A percentile compares a stretch with the other conserved stretches of the same genome.
Evolutionary conservation across 345 rosid genomes (phyloP).

Genomic region (Ceriops tagal): DNA sequence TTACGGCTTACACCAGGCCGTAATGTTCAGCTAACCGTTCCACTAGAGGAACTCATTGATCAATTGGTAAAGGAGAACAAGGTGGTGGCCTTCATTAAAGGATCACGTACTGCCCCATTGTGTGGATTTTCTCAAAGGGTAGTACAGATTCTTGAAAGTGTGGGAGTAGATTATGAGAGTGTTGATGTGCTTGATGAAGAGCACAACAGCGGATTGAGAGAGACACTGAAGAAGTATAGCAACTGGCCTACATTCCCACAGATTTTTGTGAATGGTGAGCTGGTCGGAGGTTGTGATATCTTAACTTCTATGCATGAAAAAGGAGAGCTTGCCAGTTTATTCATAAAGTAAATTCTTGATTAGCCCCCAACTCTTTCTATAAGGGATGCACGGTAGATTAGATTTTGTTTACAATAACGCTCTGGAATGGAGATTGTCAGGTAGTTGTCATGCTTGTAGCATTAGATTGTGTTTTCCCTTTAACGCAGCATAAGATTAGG

Average conservation of each 20-base stretch:
- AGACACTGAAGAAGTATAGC: slow-evolving; percentile 76
- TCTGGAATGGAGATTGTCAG: not conserved
- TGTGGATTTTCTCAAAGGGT: slow-evolving; percentile 96
- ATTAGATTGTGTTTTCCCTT: too few relatives aligned
- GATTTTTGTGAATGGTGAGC: slow-evolving; percentile 69
- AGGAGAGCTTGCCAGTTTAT: slow-evolving; percentile 64
- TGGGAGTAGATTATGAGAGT: slow-evolving; percentile 80
- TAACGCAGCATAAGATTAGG: too few relatives aligned
- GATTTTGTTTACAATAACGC: not conserved
- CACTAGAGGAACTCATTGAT: slow-evolving; percentile 62
- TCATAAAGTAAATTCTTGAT: slow-evolving; percentile 30
- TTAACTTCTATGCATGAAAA: slow-evolving; percentile 72
- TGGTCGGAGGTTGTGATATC: slow-evolving; percentile 86
- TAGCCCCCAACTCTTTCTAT: not conserved
- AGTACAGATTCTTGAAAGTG: slow-evolving; percentile 67
- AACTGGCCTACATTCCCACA: slow-evolving; percentile 96
- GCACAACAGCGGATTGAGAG: slow-evolving; percentile 69
- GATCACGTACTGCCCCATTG: slow-evolving; percentile 79
- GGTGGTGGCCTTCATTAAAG: slow-evolving; percentile 90
- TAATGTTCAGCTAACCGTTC: slow-evolving; percentile 69
- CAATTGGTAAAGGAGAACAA: slow-evolving; percentile 77
- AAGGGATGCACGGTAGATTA: not conserved
- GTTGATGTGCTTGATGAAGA: slow-evolving; percentile 90
- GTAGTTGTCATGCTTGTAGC: not conserved
- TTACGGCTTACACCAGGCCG: slow-evolving; percentile 91